Percentiles rank a stretch among this genome's conserved stretches.
These are phyloP conservation scores for Cutaneotrichosporon daszewskae DNA, from an alignment of 1,284 basidiomycete genomes.

Conservation along the genomic window DNA sequence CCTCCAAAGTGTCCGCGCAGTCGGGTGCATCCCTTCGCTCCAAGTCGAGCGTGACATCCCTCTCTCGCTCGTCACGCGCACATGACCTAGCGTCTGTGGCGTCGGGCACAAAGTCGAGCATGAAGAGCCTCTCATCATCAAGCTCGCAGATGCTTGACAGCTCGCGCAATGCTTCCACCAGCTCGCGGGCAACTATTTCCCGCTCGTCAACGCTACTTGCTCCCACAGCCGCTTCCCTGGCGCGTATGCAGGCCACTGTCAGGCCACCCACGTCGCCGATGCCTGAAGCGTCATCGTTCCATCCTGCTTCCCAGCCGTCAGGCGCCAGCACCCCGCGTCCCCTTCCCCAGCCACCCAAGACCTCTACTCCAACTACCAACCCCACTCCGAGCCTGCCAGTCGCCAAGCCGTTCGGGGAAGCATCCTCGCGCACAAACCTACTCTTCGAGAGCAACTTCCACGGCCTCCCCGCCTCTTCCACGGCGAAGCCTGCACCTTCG, in stretches of 20 bases:
- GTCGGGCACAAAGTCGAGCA: no score
- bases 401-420: slow-evolving; percentile 26
- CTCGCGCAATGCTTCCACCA: no score
- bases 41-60: neutral
- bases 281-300: no score
- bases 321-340: slow-evolving; percentile 9
- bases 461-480: neutral
- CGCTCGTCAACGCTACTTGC: slow-evolving; percentile 24
- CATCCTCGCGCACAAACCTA: slow-evolving; percentile 25
- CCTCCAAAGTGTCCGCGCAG: no score
- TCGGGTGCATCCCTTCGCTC: no score
- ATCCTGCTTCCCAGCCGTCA: no score
- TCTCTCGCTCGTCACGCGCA: slow-evolving; percentile 2
- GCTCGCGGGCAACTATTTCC: neutral
- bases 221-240: slow-evolving; percentile 38
- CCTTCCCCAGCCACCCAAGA: slow-evolving; percentile 6
- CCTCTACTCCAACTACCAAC: neutral
- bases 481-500: neutral
- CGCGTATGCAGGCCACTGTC: slow-evolving; percentile 43
- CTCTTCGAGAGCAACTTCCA: slow-evolving; percentile 20
- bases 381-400: neutral
- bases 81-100: slow-evolving; percentile 4
- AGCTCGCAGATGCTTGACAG: no score
- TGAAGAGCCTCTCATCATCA: no score
- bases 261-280: slow-evolving; percentile 20